Percentiles rank a stretch among this genome's conserved stretches.
Conservation (phyloP, 768 basidiomycete genomes). For the Mycena crocata region DNA sequence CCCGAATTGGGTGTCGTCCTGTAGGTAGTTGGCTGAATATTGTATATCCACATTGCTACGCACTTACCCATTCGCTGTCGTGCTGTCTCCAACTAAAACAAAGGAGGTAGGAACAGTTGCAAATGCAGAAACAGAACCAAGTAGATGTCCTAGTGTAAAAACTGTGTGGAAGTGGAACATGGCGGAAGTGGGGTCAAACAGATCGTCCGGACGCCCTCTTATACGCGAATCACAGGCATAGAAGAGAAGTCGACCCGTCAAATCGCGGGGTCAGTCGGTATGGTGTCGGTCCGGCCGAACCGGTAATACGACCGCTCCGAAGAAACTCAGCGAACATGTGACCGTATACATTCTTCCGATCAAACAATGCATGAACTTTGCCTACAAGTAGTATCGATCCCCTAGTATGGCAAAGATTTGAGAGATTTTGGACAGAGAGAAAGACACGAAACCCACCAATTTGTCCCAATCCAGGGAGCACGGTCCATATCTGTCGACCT, state of each 20-base stretch:
- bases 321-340: background rate
- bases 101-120: conserved; percentile 44
- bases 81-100: conserved; percentile 55
- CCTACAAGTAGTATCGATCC: conserved; percentile 55
- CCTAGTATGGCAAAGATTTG: conserved; percentile 36
- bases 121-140: conserved; percentile 8
- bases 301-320: background rate
- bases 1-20: conserved; percentile 33
- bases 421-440: conserved; percentile 26
- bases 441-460: conserved; percentile 66
- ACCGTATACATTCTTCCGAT: background rate
- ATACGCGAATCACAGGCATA: conserved; percentile 19
- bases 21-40: background rate
- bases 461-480: conserved; percentile 91
- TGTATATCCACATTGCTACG: too few species aligned
- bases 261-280: background rate
- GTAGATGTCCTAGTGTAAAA: conserved; percentile 11
- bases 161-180: conserved; percentile 18
- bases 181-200: background rate
- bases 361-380: conserved; percentile 4
- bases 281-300: conserved; percentile 15
- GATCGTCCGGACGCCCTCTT: background rate
- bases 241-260: conserved; percentile 9
- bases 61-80: conserved; percentile 51
- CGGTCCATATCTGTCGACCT: conserved; percentile 79